Conservation (phyloP, 805 yeast genomes). For the Cyberlindnera japonica region DNA sequence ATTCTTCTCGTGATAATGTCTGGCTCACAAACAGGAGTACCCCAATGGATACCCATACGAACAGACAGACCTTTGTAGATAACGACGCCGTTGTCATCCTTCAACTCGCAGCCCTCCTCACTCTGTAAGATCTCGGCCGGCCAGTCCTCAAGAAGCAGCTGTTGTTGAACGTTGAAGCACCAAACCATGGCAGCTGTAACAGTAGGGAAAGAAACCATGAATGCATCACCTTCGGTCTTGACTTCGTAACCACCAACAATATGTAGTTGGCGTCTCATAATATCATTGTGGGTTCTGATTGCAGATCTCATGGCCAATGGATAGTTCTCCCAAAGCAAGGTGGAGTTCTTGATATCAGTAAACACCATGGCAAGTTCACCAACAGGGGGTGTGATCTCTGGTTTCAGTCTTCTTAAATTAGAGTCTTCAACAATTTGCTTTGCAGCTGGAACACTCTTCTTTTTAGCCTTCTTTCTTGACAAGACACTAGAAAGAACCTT, state of each 20-base stretch:
- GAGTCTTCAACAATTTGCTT: constrained; percentile 69
- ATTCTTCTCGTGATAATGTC: constrained; percentile 94
- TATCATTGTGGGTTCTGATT: constrained; percentile 85
- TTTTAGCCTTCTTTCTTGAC: constrained; percentile 51
- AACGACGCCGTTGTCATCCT: constrained; percentile 52
- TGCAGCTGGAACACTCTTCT: constrained; percentile 32
- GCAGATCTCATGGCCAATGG: constrained; percentile 97
- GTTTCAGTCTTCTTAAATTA: constrained; percentile 74
- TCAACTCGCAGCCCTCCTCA: constrained; percentile 77
- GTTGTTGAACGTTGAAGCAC: constrained; percentile 92
- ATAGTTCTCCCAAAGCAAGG: constrained; percentile 87
- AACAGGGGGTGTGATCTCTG: constrained; percentile 90
- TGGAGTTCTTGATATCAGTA: constrained; percentile 95
- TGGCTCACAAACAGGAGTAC: constrained; percentile 91
- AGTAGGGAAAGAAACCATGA: constrained; percentile 94
- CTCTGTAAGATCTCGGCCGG: constrained; percentile 86
- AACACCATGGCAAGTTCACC: constrained; percentile 95
- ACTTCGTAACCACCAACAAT: constrained; percentile 97
- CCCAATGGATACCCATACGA: constrained; percentile 99
- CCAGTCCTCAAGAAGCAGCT: constrained; percentile 85
- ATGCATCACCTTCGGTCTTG: constrained; percentile 98
- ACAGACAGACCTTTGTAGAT: constrained; percentile 89
- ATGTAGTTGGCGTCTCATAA: constrained; percentile 91
- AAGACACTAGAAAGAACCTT: constrained; percentile 79
- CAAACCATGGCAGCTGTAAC: constrained; percentile 87